phyloP scores from a whole-genome alignment of 2,329 filamentous ascomycete genomes.

The Colletotrichum destructivum region DNA sequence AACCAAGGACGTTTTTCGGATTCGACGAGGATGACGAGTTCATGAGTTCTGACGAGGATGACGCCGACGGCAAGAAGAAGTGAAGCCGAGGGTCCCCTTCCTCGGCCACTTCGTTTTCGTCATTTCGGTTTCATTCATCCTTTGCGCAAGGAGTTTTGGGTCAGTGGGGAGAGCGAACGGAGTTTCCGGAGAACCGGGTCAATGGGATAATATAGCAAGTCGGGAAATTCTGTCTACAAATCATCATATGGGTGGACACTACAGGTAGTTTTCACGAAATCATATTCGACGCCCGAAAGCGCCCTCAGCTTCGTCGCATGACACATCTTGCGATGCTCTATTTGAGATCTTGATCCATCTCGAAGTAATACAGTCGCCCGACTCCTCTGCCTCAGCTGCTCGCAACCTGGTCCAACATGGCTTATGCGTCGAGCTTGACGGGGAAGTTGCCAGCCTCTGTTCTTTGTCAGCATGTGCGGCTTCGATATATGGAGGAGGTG shows the following conservation, averaged over 20 bases:
- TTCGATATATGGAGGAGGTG: conserved; percentile 8
- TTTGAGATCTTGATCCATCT: conserved; percentile 46
- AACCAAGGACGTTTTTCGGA: conserved; percentile 74
- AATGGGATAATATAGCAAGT: conserved; percentile 17
- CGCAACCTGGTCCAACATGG: conserved; percentile 40
- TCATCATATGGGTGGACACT: conserved; percentile 22
- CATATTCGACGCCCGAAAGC: conserved; percentile 32
- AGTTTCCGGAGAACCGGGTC: conserved; percentile 27
- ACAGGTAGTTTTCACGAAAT: conserved; percentile 34
- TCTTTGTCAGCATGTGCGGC: conserved; percentile 35
- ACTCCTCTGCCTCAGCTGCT: conserved; percentile 37
- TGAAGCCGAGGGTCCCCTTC: not conserved
- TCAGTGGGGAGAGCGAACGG: conserved; percentile 17
- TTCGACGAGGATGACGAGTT: conserved; percentile 87
- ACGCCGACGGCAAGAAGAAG: conserved; percentile 52
- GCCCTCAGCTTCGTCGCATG: conserved; percentile 34
- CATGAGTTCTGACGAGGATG: conserved; percentile 78
- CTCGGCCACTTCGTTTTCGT: not conserved
- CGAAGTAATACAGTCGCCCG: conserved; percentile 55
- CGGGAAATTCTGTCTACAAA: conserved; percentile 13
- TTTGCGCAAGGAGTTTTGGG: conserved; percentile 19
- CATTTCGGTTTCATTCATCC: not conserved
- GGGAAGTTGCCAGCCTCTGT: conserved; percentile 79
- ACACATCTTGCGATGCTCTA: conserved; percentile 43
- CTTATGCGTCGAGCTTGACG: conserved; percentile 73